These are phyloP conservation scores for Krasilnikovozyma curviuscula DNA, from an alignment of 768 basidiomycete genomes.

Conservation along the genomic window DNA sequence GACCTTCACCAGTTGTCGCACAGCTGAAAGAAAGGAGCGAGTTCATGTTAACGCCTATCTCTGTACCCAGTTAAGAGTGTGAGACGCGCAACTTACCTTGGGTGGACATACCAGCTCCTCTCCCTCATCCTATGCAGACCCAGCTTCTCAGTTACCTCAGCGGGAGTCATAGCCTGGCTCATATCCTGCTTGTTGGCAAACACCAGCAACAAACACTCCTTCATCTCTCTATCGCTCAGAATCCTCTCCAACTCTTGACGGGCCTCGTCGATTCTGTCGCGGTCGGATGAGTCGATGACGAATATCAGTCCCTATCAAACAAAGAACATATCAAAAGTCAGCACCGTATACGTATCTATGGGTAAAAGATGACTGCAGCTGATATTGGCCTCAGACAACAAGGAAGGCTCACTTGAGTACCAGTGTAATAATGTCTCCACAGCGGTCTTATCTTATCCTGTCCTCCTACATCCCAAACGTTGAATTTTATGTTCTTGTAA, in stretches of 20 bases:
- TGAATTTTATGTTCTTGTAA: conserved; percentile 84
- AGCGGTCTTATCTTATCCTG: conserved; percentile 97
- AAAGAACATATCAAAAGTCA: background rate
- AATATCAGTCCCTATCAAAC: conserved; percentile 61
- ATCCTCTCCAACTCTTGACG: conserved; percentile 89
- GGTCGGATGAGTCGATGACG: conserved; percentile 90
- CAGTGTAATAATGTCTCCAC: conserved; percentile 98
- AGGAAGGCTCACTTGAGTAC: conserved; percentile 44
- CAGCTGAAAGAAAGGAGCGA: conserved; percentile 36
- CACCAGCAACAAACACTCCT: conserved; percentile 87
- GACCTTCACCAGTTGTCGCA: conserved; percentile 86
- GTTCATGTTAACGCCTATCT: background rate
- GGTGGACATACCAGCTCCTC: conserved; percentile 97
- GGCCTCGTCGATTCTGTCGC: conserved; percentile 89
- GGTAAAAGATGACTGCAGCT: background rate
- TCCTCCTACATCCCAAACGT: conserved; percentile 95
- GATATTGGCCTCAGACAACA: background rate
- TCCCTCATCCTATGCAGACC: conserved; percentile 92
- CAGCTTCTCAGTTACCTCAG: conserved; percentile 92
- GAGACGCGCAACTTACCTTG: conserved; percentile 44
- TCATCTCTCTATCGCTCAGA: conserved; percentile 93
- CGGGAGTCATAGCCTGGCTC: conserved; percentile 98
- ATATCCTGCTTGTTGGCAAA: conserved; percentile 99
- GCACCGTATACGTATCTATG: background rate
- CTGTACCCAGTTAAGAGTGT: background rate